Percentiles rank a stretch among this genome's conserved stretches.
phyloP scores from a whole-genome alignment of 257 asterid species.

The Solanum raphanifolium region DNA sequence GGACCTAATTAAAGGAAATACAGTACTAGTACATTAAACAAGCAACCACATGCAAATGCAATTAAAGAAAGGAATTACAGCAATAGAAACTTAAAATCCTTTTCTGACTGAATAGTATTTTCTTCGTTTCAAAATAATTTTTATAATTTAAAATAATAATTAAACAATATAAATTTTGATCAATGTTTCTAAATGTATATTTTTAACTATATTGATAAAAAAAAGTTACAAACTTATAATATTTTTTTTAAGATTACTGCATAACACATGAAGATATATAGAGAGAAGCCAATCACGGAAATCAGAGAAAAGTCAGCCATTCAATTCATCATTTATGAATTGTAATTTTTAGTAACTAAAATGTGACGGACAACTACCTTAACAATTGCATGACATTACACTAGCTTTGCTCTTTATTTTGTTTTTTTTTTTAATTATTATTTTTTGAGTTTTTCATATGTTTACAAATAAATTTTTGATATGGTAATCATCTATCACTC shows the following conservation, averaged over 20 bases:
- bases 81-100: not conserved
- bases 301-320: not conserved
- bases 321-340: not conserved
- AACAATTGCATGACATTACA: not conserved
- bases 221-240: not conserved
- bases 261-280: not conserved
- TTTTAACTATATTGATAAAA: not conserved
- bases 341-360: not conserved
- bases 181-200: not conserved
- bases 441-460: not conserved
- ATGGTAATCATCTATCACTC: not conserved
- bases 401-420: not conserved
- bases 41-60: constrained; percentile 3
- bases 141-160: too few relatives aligned
- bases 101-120: not conserved
- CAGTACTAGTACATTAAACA: not conserved
- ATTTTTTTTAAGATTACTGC: not conserved
- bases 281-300: not conserved
- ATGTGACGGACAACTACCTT: not conserved
- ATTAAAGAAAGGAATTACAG: not conserved
- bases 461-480: not conserved
- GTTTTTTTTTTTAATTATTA: not conserved
- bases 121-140: too few relatives aligned
- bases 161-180: not conserved
- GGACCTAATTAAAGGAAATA: not conserved